Percentiles rank a stretch among this genome's conserved stretches.
Evolutionary conservation across 768 basidiomycete species (phyloP).

Genomic region (Pleurotus giganteus): DNA sequence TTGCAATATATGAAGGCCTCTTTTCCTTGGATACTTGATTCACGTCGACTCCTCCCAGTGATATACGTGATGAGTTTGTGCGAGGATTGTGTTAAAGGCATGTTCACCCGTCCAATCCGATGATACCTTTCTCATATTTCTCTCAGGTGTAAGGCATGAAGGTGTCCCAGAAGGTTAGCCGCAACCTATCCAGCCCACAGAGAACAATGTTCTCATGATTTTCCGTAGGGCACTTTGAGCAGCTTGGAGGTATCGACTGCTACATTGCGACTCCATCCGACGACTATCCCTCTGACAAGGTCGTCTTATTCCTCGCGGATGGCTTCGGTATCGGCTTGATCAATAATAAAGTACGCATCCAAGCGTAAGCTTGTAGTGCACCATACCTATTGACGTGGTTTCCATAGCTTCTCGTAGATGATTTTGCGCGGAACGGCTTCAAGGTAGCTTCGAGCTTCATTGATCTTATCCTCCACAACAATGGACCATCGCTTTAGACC

Average conservation of each 20-base stretch:
- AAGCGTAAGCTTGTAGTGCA: not conserved
- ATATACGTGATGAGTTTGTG: constrained; percentile 52
- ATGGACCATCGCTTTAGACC: constrained; percentile 8
- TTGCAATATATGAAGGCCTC: no score
- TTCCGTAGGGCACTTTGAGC: constrained; percentile 42
- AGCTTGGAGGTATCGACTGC: constrained; percentile 43
- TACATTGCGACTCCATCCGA: constrained; percentile 54
- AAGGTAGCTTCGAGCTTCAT: constrained; percentile 17
- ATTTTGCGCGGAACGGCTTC: constrained; percentile 39
- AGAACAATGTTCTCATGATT: not conserved
- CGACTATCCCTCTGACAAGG: constrained; percentile 55
- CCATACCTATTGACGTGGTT: not conserved
- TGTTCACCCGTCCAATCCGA: constrained; percentile 4
- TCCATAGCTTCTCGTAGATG: constrained; percentile 28
- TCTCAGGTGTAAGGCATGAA: constrained; percentile 48
- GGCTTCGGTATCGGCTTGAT: constrained; percentile 46
- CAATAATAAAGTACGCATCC: constrained; percentile 40
- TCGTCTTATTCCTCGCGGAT: constrained; percentile 52
- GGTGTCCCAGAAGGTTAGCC: constrained; percentile 41
- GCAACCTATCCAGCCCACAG: constrained; percentile 8
- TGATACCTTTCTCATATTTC: not conserved
- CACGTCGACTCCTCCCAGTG: no score
- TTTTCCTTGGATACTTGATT: no score
- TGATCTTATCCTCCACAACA: not conserved
- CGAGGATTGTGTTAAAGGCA: constrained; percentile 55